phyloP scores from a whole-genome alignment of 805 yeast genomes.

The Saturnispora mendoncae region DNA sequence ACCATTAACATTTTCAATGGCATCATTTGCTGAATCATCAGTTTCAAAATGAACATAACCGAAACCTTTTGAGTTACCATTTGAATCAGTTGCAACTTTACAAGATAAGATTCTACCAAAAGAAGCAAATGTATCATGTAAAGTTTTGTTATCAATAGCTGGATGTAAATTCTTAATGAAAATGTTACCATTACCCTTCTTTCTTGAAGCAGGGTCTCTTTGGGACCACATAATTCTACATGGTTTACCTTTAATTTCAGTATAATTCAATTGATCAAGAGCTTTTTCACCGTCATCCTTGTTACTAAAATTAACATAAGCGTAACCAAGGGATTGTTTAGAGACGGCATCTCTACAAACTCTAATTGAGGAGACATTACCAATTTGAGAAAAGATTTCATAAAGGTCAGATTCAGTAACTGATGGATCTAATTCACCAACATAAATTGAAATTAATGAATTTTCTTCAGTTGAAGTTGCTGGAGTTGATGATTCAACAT shows the following conservation, averaged over 20 bases:
- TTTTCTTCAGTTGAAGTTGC: constrained; percentile 27
- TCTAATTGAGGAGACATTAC: constrained; percentile 93
- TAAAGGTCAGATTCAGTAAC: constrained; percentile 92
- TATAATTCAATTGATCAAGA: constrained; percentile 89
- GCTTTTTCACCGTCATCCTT: constrained; percentile 88
- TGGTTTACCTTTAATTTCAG: constrained; percentile 87
- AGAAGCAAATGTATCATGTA: constrained; percentile 95
- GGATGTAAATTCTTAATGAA: constrained; percentile 98
- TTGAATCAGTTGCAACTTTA: constrained; percentile 92
- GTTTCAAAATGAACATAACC: constrained; percentile 97
- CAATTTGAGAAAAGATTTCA: constrained; percentile 90
- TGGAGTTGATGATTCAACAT: constrained; percentile 22
- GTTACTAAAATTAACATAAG: constrained; percentile 92
- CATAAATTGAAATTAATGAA: constrained; percentile 79
- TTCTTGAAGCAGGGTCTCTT: constrained; percentile 94
- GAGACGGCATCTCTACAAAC: constrained; percentile 98
- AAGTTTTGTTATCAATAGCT: constrained; percentile 96
- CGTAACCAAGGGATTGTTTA: constrained; percentile 95
- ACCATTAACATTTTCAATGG: constrained; percentile 96
- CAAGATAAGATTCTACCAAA: constrained; percentile 94
- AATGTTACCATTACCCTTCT: constrained; percentile 91
- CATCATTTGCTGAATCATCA: constrained; percentile 86
- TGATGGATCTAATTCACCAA: constrained; percentile 89
- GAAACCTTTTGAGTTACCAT: constrained; percentile 88
- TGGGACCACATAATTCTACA: constrained; percentile 99